Evolutionary conservation across 2,329 filamentous ascomycete genomes (phyloP).

Genomic region (Aspergillus novoparasiticus): DNA sequence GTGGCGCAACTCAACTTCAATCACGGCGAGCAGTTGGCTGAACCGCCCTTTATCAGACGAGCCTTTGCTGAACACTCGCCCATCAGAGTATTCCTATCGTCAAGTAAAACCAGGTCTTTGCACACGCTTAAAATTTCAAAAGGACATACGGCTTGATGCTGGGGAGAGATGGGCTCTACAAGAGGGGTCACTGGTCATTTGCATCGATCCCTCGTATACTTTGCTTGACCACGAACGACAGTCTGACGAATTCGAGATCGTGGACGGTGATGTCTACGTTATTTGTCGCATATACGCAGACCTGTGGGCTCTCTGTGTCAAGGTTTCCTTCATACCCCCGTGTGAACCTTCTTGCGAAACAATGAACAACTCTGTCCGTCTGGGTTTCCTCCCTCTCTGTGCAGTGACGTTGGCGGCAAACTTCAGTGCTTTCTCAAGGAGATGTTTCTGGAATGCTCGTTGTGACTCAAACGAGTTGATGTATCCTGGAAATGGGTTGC

Average conservation of each 20-base stretch:
- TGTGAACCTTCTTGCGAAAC: neutral
- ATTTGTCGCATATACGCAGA: slow-evolving; percentile 37
- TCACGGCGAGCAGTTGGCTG: neutral
- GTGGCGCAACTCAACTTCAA: neutral
- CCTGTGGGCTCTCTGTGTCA: slow-evolving; percentile 37
- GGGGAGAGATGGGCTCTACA: slow-evolving; percentile 30
- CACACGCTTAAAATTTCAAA: slow-evolving; percentile 26
- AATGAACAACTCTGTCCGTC: slow-evolving; percentile 11
- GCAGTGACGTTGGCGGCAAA: slow-evolving; percentile 36
- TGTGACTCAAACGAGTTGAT: slow-evolving; percentile 1
- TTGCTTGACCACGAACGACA: slow-evolving; percentile 17
- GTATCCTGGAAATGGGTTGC: slow-evolving; percentile 30
- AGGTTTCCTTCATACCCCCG: slow-evolving; percentile 22
- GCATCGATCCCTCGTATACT: slow-evolving; percentile 28
- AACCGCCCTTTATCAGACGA: neutral
- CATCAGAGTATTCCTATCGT: slow-evolving; percentile 12
- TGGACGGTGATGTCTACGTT: slow-evolving; percentile 32
- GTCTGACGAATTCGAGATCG: slow-evolving; percentile 32
- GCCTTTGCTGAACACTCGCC: neutral
- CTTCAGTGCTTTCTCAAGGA: slow-evolving; percentile 27
- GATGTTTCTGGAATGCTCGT: slow-evolving; percentile 17
- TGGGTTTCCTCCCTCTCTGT: slow-evolving; percentile 37
- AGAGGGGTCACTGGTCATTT: slow-evolving; percentile 34
- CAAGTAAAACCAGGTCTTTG: slow-evolving; percentile 24
- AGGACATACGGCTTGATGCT: slow-evolving; percentile 27